These are phyloP conservation scores for Hygrocybe punicea DNA, from an alignment of 768 basidiomycete genomes.

Conservation along the genomic window DNA sequence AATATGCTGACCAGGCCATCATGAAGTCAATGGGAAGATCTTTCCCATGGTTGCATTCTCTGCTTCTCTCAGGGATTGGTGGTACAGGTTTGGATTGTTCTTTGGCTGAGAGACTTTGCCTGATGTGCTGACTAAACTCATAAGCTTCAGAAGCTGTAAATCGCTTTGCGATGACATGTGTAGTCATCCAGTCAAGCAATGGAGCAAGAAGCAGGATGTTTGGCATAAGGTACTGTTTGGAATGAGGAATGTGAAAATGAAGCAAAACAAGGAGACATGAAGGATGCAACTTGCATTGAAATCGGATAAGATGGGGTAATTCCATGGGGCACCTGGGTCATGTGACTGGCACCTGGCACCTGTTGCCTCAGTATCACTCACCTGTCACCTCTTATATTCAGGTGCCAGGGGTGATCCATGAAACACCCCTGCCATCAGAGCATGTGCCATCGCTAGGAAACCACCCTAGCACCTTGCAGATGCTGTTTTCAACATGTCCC, in stretches of 20 bases:
- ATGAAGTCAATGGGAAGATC: conserved; percentile 2
- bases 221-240: background rate
- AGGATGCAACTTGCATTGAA: background rate
- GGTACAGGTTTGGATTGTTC: background rate
- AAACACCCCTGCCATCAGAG: no score
- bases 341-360: no score
- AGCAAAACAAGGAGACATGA: background rate
- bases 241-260: background rate
- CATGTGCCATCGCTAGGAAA: no score
- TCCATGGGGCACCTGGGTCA: no score
- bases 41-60: background rate
- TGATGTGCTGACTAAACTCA: conserved; percentile 1
- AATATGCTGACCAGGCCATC: background rate
- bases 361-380: no score
- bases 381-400: no score
- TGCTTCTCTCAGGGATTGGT: background rate
- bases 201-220: conserved; percentile 2
- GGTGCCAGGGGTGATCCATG: no score
- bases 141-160: conserved; percentile 3
- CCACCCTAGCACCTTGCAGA: no score
- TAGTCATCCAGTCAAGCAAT: conserved; percentile 4
- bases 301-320: no score
- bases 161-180: background rate
- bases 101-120: background rate
- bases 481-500: no score